A percentile compares a stretch with the other conserved stretches of the same genome.
Conservation (phyloP, 768 basidiomycete genomes). For the Galerina marginata region DNA sequence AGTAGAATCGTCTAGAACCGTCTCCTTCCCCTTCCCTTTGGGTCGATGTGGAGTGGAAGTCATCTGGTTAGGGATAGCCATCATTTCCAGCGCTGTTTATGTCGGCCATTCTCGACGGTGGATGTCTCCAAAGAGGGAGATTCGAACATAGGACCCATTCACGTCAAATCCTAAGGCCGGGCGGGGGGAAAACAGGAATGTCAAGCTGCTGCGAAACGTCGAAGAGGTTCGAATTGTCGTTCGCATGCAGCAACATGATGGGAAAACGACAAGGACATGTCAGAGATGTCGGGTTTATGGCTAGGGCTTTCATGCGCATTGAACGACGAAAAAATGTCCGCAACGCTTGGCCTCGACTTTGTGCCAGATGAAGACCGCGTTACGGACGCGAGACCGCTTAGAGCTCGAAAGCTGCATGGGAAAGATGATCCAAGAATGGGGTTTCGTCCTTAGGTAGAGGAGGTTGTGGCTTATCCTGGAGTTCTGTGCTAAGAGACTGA, state of each 20-base stretch:
- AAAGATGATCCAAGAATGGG: constrained; percentile 38
- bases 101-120: constrained; percentile 33
- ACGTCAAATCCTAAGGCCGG: constrained; percentile 49
- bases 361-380: constrained; percentile 37
- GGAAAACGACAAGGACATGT: constrained; percentile 37
- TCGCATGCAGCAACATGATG: constrained; percentile 39
- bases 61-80: constrained; percentile 30
- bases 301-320: constrained; percentile 26
- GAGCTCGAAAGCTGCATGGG: constrained; percentile 30
- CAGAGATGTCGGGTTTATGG: constrained; percentile 21
- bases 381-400: constrained; percentile 33
- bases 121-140: constrained; percentile 42
- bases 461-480: constrained; percentile 35
- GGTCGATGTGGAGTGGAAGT: constrained; percentile 50
- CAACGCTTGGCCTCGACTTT: constrained; percentile 48
- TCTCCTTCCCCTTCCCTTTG: constrained; percentile 46
- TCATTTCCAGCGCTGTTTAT: constrained; percentile 21
- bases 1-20: constrained; percentile 23
- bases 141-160: constrained; percentile 39
- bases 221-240: constrained; percentile 56
- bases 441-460: constrained; percentile 32
- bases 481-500: constrained; percentile 51
- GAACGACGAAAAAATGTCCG: constrained; percentile 58
- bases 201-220: constrained; percentile 64
- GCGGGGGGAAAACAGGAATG: constrained; percentile 52